Evolutionary conservation across 805 yeast species (phyloP), one percentile per base, ranked within the genome.

Genomic region (Candida sithepensis): DNA sequence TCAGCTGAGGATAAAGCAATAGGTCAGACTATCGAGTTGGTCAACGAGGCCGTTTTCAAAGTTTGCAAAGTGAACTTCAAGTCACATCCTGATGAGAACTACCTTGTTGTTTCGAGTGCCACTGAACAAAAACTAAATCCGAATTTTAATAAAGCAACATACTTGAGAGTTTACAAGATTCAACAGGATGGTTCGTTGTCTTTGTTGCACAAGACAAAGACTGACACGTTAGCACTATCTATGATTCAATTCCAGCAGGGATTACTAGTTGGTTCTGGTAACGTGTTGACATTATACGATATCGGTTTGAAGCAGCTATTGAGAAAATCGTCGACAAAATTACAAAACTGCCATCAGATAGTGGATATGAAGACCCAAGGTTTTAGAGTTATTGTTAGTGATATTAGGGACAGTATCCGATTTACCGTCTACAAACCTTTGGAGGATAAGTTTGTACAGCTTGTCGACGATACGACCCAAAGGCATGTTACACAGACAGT

Each of bases 271-370:
- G 91, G 88, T 0, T 55, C 79, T 42, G 75, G 73, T 0, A 70
- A 74, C 39, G 63, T 66, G 42, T 55, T 92, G 42, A 67, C 86
- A 32, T 54, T 87, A 8, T 90, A 77, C 60, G 91, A 83, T 23
- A 52, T 89, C 24, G 99, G 99, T 2, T 73, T 74, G 56, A 86
- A 84, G 53, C 97, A 91, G 59, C 69, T 92, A 34, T 69, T 94
- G 47, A 75, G 84, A 47, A 88, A 87, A 61, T 70, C 85, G 0
- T 76, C 82, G 6, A 61, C 77, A 2, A 63, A 57, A 3, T 54
- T 85, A 8, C 65, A 20, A 9, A 20, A 67, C 2, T 70, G 77
- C 1, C 69, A 72, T 3, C 72, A 72, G 41, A 81, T 89, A 16
- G 77, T 78, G 13, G 72, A 74, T n/a, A 34, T 92, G 2, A 66